phyloP scores from a whole-genome alignment of 495 filamentous ascomycete species.

The Wilcoxina mikolae region DNA sequence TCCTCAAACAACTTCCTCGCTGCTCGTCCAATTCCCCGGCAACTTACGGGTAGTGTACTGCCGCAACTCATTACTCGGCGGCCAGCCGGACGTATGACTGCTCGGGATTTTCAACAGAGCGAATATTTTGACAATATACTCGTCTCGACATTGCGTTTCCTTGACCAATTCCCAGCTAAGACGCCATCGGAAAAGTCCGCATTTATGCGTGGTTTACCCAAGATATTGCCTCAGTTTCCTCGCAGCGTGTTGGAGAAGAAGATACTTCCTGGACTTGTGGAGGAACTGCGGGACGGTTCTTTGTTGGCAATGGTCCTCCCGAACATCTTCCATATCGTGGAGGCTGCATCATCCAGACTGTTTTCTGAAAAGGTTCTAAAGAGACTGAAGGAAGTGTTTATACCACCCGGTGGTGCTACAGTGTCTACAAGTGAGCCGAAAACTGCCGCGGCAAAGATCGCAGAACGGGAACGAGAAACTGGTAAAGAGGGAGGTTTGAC shows the following conservation, averaged over 20 bases:
- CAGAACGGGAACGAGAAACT: slow-evolving; percentile 54
- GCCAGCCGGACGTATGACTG: slow-evolving; percentile 72
- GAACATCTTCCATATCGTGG: slow-evolving; percentile 78
- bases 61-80: slow-evolving; percentile 71
- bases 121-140: slow-evolving; percentile 93
- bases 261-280: slow-evolving; percentile 68
- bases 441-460: slow-evolving; percentile 32
- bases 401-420: slow-evolving; percentile 34
- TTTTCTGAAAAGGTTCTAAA: slow-evolving; percentile 76
- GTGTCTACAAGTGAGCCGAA: slow-evolving; percentile 28
- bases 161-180: slow-evolving; percentile 81
- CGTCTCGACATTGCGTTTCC: slow-evolving; percentile 85
- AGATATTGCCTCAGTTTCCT: slow-evolving; percentile 78
- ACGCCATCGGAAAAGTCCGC: slow-evolving; percentile 77
- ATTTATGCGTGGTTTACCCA: slow-evolving; percentile 76
- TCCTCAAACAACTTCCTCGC: slow-evolving; percentile 70
- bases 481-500: slow-evolving; percentile 79
- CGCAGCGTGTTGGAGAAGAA: slow-evolving; percentile 89
- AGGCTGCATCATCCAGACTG: slow-evolving; percentile 48
- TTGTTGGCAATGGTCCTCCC: slow-evolving; percentile 68
- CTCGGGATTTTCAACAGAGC: slow-evolving; percentile 83
- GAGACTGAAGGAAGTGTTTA: slow-evolving; percentile 68
- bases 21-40: slow-evolving; percentile 60
- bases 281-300: slow-evolving; percentile 84
- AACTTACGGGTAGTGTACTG: slow-evolving; percentile 56